Percentiles rank a stretch among this genome's conserved stretches.
Conservation (phyloP, 2,329 filamentous ascomycete species). For the Monilinia fructicola region DNA sequence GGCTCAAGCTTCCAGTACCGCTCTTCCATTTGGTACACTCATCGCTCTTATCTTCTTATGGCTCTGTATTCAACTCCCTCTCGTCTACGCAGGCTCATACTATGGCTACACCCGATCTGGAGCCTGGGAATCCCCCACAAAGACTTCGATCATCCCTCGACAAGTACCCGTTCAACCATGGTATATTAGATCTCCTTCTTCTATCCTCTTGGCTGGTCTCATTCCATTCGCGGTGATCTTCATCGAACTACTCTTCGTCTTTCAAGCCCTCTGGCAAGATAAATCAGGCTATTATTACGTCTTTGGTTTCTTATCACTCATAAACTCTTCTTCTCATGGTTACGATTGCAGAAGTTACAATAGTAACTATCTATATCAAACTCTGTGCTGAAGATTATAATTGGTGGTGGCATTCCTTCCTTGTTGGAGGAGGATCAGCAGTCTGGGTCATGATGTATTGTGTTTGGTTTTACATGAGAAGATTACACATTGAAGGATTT, state of each 20-base stretch:
- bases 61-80: constrained; percentile 81
- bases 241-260: constrained; percentile 83
- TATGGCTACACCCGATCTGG: constrained; percentile 67
- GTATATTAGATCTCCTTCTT: constrained; percentile 66
- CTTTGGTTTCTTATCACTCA: constrained; percentile 79
- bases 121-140: constrained; percentile 79
- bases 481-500: constrained; percentile 78
- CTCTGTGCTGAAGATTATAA: constrained; percentile 83
- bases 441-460: constrained; percentile 83
- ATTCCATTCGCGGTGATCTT: constrained; percentile 86
- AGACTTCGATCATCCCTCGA: constrained; percentile 68
- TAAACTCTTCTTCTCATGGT: constrained; percentile 68
- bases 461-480: constrained; percentile 78
- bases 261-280: constrained; percentile 85
- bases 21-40: constrained; percentile 79
- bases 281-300: constrained; percentile 92
- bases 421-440: constrained; percentile 72
- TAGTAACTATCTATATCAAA: constrained; percentile 80
- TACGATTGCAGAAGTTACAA: constrained; percentile 78
- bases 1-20: constrained; percentile 85
- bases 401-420: constrained; percentile 91
- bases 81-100: constrained; percentile 79
- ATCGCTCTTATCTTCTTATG: constrained; percentile 72
- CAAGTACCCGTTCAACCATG: constrained; percentile 73
- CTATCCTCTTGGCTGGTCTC: constrained; percentile 70